Conservation (phyloP, 495 filamentous ascomycete genomes). For the Neurospora sp. region DNA sequence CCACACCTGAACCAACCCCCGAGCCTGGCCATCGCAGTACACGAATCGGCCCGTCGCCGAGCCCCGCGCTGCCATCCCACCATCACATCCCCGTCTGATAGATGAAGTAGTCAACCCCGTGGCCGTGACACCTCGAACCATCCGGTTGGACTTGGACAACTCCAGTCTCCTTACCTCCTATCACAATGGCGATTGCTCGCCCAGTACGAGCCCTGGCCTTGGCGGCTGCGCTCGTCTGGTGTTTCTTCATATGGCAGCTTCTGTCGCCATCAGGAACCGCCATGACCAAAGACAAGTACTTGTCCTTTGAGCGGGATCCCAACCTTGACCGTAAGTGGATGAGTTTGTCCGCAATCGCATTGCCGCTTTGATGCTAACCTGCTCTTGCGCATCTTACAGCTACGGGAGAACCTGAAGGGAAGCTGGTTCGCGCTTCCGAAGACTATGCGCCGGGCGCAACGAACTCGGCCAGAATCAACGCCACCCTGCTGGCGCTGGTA, state of each 20-base stretch:
- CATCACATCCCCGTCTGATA: neutral
- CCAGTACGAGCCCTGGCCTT: constrained; percentile 70
- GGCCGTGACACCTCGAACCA: neutral
- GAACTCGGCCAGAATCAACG: constrained; percentile 76
- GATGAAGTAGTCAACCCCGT: neutral
- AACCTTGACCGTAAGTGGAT: constrained; percentile 63
- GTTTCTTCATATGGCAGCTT: constrained; percentile 66
- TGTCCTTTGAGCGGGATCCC: constrained; percentile 60
- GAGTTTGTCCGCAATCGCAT: neutral
- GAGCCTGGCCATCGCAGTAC: neutral
- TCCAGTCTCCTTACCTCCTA: constrained; percentile 14
- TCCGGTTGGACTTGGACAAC: constrained; percentile 1
- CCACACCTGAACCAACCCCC: neutral
- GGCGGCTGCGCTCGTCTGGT: constrained; percentile 55
- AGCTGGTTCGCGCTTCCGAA: constrained; percentile 59
- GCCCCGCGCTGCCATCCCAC: neutral
- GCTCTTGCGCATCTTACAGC: constrained; percentile 34
- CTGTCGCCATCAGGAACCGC: constrained; percentile 35
- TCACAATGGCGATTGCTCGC: constrained; percentile 66
- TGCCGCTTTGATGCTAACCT: constrained; percentile 1
- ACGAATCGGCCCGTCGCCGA: neutral
- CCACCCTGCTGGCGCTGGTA: constrained; percentile 87
- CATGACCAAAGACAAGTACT: constrained; percentile 26
- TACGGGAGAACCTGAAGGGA: constrained; percentile 70
- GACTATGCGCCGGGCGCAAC: constrained; percentile 61